Evolutionary conservation across 768 basidiomycete species (phyloP), one percentile per base, ranked within the genome.

Genomic region (Sarcodon sp.): DNA sequence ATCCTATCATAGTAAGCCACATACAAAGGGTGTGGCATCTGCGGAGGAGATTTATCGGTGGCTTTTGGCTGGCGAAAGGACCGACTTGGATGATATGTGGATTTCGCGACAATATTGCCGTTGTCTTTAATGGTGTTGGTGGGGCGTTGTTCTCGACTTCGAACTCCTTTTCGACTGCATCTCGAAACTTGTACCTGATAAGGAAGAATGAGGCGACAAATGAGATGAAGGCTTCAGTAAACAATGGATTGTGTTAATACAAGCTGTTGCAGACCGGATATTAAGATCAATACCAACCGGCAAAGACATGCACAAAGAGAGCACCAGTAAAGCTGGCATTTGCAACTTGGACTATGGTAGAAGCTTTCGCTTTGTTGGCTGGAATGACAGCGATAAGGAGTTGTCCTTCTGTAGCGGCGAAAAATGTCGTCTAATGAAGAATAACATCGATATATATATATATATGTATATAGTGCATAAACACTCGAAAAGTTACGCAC

Each of bases 131-230:
- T 48, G 1, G 55, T 56, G n/a, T 27, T 38, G 37, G 2, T 38
- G 37, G 18, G 33, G 47, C 47, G 16, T 61, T 51, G 15, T 57
- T 59, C 47, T 69, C 65, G 21, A 58, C 65, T 50, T 73, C 61
- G 51, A 58, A 53, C 54, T 75, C 70, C 3, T 64, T 65, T 27
- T 66, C 71, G 6, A 77, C 79, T 53, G 21, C 21, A 27, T 73
- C 73, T 47, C 69, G 64, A 4, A 80, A 61, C 50, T 73, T 75
- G 62, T 76, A 77, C 35, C 71, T 64, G 37, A 77, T 66, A 27
- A 80, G 64, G 51, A 77, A 68, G 61, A 78, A 79, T 18, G 75
- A 72, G 3, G 67, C 76, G 45, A 75, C 55, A 59, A 80, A 80
- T 2, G 79, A 67, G 7, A 72, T 54, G 21, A 70, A 61, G 16